These are phyloP conservation scores for Penicillium fimorum DNA, from an alignment of 495 filamentous ascomycete species.

Conservation along the genomic window DNA sequence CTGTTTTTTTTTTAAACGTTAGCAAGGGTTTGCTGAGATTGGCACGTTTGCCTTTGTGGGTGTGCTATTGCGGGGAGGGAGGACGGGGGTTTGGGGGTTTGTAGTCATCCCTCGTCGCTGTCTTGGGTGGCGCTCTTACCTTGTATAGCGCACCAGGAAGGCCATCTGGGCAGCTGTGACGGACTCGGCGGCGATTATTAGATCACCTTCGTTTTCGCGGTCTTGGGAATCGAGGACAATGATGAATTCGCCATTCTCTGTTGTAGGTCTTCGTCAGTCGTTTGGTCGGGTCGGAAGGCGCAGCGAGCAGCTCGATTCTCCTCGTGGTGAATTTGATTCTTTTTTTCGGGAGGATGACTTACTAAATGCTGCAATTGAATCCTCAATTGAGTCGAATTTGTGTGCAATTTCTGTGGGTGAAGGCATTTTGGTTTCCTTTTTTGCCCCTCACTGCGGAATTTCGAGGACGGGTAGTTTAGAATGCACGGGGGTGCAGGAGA, in stretches of 20 bases:
- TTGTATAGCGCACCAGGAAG: slow-evolving; percentile 86
- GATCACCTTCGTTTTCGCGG: slow-evolving; percentile 97
- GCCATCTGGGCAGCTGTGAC: slow-evolving; percentile 89
- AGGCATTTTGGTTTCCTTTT: slow-evolving; percentile 33
- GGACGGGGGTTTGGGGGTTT: neutral
- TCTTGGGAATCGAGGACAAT: slow-evolving; percentile 85
- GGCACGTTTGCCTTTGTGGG: neutral
- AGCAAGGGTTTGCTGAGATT: neutral
- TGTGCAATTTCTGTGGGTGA: slow-evolving; percentile 33
- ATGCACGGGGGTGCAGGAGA: neutral
- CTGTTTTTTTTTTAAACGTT: slow-evolving; percentile 39
- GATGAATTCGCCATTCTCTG: slow-evolving; percentile 89
- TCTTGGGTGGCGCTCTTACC: slow-evolving; percentile 35
- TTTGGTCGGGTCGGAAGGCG: slow-evolving; percentile 9
- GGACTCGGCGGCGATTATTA: slow-evolving; percentile 88
- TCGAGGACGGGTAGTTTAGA: neutral
- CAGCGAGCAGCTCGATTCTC: neutral
- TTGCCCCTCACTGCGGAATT: slow-evolving; percentile 29
- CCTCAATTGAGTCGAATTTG: slow-evolving; percentile 80
- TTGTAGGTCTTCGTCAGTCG: slow-evolving; percentile 19
- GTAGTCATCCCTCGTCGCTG: neutral
- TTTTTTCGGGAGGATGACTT: slow-evolving; percentile 30
- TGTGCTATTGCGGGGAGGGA: neutral
- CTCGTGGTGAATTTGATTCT: neutral
- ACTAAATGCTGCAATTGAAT: slow-evolving; percentile 83